These are phyloP conservation scores for Phlegmacium glaucopus DNA, from an alignment of 768 basidiomycete genomes.

Conservation along the genomic window DNA sequence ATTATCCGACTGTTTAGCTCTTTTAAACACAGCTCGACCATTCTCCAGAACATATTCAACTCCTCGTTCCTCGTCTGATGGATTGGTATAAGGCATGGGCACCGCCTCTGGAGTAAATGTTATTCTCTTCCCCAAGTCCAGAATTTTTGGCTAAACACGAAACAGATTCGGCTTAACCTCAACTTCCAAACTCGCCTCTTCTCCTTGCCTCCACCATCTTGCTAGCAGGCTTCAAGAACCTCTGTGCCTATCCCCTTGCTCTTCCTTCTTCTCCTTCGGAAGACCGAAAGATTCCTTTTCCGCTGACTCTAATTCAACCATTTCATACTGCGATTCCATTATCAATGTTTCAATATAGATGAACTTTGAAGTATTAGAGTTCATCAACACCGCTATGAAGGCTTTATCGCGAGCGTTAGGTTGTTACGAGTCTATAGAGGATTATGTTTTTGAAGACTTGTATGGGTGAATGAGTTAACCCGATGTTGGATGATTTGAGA, in stretches of 20 bases:
- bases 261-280: constrained; percentile 8
- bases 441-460: constrained; percentile 65
- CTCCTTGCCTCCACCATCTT: constrained; percentile 64
- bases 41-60: constrained; percentile 46
- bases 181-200: constrained; percentile 75
- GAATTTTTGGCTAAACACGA: constrained; percentile 4
- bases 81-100: constrained; percentile 80
- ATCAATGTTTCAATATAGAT: constrained; percentile 16
- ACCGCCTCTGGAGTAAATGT: constrained; percentile 63
- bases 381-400: constrained; percentile 83
- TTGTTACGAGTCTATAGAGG: constrained; percentile 86
- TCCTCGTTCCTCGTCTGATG: constrained; percentile 55
- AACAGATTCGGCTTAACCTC: constrained; percentile 58
- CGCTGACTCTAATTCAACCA: too few species aligned
- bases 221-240: constrained; percentile 62
- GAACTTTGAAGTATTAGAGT: constrained; percentile 64
- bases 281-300: too few species aligned
- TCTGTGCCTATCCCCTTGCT: constrained; percentile 59
- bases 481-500: constrained; percentile 57
- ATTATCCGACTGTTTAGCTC: background rate
- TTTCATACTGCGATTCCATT: constrained; percentile 6
- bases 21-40: constrained; percentile 36
- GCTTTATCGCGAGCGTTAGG: constrained; percentile 77
- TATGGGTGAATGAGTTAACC: constrained; percentile 63
- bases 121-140: background rate